Percentiles rank a stretch among this genome's conserved stretches.
phyloP scores from a whole-genome alignment of 1,139 yeast species.

The Protomyces lactucae-debilis region DNA sequence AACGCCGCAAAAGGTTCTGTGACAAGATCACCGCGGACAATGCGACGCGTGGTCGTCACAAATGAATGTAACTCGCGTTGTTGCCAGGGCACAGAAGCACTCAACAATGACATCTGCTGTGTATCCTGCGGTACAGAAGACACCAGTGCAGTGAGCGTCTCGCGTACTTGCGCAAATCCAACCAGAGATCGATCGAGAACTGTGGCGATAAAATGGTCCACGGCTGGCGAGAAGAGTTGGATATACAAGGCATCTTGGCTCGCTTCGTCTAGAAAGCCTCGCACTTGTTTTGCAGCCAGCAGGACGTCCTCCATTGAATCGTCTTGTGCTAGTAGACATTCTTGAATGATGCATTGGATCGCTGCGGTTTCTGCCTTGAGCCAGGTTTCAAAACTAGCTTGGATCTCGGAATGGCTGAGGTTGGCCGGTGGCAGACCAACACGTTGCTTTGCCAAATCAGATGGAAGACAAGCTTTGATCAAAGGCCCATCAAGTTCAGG shows the following conservation, averaged over 20 bases:
- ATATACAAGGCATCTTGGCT: conserved; percentile 1
- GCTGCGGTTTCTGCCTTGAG: background rate
- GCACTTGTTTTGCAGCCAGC: background rate
- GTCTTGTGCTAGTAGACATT: background rate
- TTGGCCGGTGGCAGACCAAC: conserved; percentile 1
- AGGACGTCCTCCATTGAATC: background rate
- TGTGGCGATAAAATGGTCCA: background rate
- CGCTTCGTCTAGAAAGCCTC: conserved; percentile 5
- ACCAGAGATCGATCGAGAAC: background rate
- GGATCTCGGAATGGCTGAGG: background rate
- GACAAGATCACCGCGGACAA: conserved; percentile 9
- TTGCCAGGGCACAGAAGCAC: conserved; percentile 4
- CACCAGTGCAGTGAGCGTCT: background rate
- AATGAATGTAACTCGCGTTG: conserved; percentile 1
- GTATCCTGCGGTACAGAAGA: background rate
- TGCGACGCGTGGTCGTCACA: background rate
- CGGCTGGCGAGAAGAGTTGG: background rate
- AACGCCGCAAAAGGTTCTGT: background rate
- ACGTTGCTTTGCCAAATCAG: conserved; percentile 1
- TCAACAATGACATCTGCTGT: background rate
- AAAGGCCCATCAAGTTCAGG: background rate
- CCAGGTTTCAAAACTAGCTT: background rate
- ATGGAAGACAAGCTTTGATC: background rate
- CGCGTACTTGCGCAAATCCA: background rate
- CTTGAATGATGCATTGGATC: background rate